These are phyloP conservation scores for Penicillium goetzii DNA, from an alignment of 495 filamentous ascomycete genomes.

Conservation along the genomic window DNA sequence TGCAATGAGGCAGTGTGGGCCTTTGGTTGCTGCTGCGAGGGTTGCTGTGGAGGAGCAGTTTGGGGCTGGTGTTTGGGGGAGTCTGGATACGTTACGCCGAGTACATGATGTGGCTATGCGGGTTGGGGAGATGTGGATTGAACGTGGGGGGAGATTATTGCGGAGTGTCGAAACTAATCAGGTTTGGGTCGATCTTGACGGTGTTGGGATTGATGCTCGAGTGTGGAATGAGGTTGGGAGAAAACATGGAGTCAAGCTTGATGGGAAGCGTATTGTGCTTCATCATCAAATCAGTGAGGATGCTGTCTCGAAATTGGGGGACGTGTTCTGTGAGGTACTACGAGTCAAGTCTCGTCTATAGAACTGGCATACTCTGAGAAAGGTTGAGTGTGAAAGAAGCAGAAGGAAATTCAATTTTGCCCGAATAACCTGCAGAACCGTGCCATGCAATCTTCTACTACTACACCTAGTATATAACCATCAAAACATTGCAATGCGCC, in stretches of 20 bases:
- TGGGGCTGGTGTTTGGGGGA: not conserved
- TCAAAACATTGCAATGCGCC: constrained; percentile 3
- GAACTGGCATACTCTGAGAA: not conserved
- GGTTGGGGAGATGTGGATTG: not conserved
- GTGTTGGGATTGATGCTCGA: not conserved
- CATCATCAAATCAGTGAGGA: constrained; percentile 10
- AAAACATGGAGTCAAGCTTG: constrained; percentile 2
- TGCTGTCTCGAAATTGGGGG: not conserved
- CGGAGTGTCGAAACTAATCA: not conserved
- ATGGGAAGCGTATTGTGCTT: constrained; percentile 8
- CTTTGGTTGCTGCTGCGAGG: not conserved
- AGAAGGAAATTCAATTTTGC: constrained; percentile 8
- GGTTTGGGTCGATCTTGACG: not conserved
- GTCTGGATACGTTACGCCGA: not conserved
- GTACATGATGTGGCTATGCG: not conserved
- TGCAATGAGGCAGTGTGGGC: not conserved
- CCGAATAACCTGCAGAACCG: not conserved
- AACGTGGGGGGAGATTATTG: not conserved
- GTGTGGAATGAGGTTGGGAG: not conserved
- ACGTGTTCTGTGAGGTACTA: not conserved
- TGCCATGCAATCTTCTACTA: constrained; percentile 6
- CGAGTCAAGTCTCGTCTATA: not conserved
- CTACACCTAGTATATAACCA: not conserved
- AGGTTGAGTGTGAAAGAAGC: not conserved
- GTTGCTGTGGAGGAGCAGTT: constrained; percentile 4